Conservation (phyloP, 768 basidiomycete genomes). For the Pholiota molesta region DNA sequence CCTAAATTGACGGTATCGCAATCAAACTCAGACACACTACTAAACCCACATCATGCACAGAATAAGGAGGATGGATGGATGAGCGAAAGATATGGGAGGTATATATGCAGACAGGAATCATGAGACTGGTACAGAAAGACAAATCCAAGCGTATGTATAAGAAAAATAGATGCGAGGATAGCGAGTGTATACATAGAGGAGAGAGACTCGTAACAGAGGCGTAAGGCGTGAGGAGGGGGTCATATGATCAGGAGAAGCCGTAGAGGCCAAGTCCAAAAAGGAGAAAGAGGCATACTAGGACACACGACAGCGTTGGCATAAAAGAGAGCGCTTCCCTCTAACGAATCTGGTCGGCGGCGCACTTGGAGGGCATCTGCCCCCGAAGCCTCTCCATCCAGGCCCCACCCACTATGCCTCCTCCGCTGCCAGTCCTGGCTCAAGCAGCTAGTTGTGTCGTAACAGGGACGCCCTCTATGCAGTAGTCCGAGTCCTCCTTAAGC, state of each 20-base stretch:
- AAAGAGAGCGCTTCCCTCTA: too few relatives aligned
- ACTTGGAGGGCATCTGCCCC: too few relatives aligned
- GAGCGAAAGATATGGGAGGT: neutral
- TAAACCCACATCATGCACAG: too few relatives aligned
- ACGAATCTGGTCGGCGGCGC: too few relatives aligned
- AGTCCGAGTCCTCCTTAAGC: slow-evolving; percentile 41
- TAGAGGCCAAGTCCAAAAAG: too few relatives aligned
- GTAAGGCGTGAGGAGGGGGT: too few relatives aligned
- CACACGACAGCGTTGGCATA: too few relatives aligned
- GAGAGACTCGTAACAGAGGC: neutral
- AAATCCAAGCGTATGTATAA: neutral
- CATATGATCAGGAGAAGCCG: too few relatives aligned
- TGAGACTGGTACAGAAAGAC: neutral
- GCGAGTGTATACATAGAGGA: neutral
- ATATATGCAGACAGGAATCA: slow-evolving; percentile 1
- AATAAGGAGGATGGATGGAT: neutral
- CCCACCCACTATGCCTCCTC: neutral
- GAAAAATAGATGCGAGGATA: neutral
- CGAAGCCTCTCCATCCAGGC: neutral
- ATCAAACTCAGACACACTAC: too few relatives aligned
- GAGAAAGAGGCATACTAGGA: too few relatives aligned
- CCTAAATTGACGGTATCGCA: too few relatives aligned
- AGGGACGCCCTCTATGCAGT: slow-evolving; percentile 31
- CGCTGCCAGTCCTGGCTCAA: neutral
- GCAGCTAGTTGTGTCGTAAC: slow-evolving; percentile 15